Evolutionary conservation across 1,284 basidiomycete genomes (phyloP).

Genomic region (Hemileia vastatrix): DNA sequence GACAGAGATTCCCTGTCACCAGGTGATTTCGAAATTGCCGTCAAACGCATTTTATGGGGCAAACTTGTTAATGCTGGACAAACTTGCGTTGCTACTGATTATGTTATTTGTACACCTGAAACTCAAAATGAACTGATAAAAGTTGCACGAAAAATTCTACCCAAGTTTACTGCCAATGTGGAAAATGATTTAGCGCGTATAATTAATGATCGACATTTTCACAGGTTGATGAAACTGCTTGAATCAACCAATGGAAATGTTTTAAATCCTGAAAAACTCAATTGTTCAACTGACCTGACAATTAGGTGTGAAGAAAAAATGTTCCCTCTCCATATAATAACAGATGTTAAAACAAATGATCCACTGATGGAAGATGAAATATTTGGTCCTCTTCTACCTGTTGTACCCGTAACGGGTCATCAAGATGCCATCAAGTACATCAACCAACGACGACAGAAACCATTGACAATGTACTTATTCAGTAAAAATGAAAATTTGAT

Average conservation of each 20-base stretch:
- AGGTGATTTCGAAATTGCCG: slow-evolving; percentile 54
- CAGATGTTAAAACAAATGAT: slow-evolving; percentile 57
- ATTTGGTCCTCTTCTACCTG: slow-evolving; percentile 64
- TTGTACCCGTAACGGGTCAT: slow-evolving; percentile 62
- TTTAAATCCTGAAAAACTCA: slow-evolving; percentile 62
- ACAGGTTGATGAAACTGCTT: slow-evolving; percentile 57
- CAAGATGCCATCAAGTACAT: slow-evolving; percentile 65
- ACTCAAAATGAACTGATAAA: slow-evolving; percentile 57
- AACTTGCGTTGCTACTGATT: slow-evolving; percentile 60
- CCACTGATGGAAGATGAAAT: slow-evolving; percentile 67
- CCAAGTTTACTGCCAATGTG: no score
- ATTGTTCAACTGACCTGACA: no score
- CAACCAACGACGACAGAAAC: slow-evolving; percentile 58
- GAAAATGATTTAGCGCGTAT: no score
- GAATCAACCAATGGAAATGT: slow-evolving; percentile 61
- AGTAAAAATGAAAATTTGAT: slow-evolving; percentile 55
- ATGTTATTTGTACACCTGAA: slow-evolving; percentile 60
- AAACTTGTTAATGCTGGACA: slow-evolving; percentile 68
- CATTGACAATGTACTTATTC: slow-evolving; percentile 68
- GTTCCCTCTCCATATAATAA: no score
- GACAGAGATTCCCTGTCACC: slow-evolving; percentile 53
- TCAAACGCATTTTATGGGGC: slow-evolving; percentile 65
- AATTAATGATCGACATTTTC: slow-evolving; percentile 52
- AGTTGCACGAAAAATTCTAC: no score
- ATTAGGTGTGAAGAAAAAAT: no score